Percentiles rank a stretch among this genome's conserved stretches.
phyloP scores from a whole-genome alignment of 2,329 filamentous ascomycete genomes.

The Aureobasidium namibiae region DNA sequence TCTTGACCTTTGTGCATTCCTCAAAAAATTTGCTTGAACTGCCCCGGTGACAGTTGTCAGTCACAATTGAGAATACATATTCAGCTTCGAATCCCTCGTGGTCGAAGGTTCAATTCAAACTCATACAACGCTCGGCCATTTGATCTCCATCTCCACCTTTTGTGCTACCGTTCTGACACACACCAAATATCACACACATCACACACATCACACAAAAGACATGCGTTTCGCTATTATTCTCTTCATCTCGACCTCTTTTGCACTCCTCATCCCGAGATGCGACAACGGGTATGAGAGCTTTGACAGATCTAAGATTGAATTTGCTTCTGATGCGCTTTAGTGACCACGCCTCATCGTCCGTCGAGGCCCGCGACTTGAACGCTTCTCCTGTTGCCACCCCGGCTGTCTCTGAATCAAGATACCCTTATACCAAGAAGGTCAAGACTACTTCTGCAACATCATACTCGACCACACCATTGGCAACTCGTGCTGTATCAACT shows the following conservation, averaged over 20 bases:
- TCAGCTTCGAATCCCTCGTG: not conserved
- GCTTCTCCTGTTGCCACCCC: not conserved
- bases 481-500: not conserved
- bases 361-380: not conserved
- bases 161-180: not conserved
- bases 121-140: not conserved
- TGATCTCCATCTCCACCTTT: not conserved
- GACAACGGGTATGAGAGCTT: not conserved
- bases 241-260: slow-evolving; percentile 6
- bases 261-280: slow-evolving; percentile 6
- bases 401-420: not conserved
- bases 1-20: not conserved
- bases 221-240: not conserved
- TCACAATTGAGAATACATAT: slow-evolving; percentile 2
- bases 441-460: not conserved
- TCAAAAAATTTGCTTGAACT: not conserved
- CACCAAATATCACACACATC: not conserved
- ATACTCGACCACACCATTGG: not conserved
- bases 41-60: not conserved
- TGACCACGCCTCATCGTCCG: not conserved
- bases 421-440: not conserved
- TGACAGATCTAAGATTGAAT: not conserved
- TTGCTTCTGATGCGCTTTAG: not conserved
- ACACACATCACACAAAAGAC: not conserved
- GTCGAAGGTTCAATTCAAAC: not conserved